These are phyloP conservation scores for Xylariaceae sp. DNA, from an alignment of 2,329 filamentous ascomycete genomes.

Conservation along the genomic window DNA sequence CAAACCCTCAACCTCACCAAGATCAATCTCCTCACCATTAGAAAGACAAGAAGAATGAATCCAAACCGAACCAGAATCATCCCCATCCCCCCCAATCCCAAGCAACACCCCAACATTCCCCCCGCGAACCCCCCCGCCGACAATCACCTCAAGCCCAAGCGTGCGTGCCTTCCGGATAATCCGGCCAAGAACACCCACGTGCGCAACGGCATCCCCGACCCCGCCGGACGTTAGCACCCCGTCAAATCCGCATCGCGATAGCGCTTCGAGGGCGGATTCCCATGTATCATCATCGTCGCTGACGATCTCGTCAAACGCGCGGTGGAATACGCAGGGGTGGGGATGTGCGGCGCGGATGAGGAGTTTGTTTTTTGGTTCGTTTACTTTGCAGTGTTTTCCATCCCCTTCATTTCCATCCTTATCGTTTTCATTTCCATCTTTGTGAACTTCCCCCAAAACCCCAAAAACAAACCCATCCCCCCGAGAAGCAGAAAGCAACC, in stretches of 20 bases:
- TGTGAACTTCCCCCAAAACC: conserved; percentile 37
- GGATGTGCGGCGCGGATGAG: conserved; percentile 43
- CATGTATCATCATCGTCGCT: conserved; percentile 20
- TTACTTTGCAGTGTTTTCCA: conserved; percentile 31
- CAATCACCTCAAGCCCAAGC: conserved; percentile 43
- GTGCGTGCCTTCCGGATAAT: conserved; percentile 34
- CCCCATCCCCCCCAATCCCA: conserved; percentile 21
- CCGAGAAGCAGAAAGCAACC: conserved; percentile 36
- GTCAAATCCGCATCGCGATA: conserved; percentile 45
- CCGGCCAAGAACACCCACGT: conserved; percentile 36
- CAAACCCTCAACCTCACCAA: conserved; percentile 30
- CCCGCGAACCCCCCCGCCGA: conserved; percentile 49
- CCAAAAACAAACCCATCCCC: conserved; percentile 59
- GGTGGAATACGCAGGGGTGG: conserved; percentile 49
- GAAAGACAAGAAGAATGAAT: conserved; percentile 40
- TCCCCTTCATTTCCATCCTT: too few species aligned
- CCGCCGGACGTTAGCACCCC: conserved; percentile 54
- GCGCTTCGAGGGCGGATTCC: conserved; percentile 32
- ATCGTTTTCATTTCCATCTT: too few species aligned
- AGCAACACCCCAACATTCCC: conserved; percentile 36
- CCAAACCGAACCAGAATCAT: background rate
- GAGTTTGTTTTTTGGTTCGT: conserved; percentile 37
- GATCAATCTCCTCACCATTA: conserved; percentile 26
- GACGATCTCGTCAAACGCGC: conserved; percentile 51
- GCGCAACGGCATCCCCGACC: conserved; percentile 38